Base-by-base conservation (phyloP, 2,329 filamentous ascomycete genomes). In the Thermothelomyces thermophilus region DNA sequence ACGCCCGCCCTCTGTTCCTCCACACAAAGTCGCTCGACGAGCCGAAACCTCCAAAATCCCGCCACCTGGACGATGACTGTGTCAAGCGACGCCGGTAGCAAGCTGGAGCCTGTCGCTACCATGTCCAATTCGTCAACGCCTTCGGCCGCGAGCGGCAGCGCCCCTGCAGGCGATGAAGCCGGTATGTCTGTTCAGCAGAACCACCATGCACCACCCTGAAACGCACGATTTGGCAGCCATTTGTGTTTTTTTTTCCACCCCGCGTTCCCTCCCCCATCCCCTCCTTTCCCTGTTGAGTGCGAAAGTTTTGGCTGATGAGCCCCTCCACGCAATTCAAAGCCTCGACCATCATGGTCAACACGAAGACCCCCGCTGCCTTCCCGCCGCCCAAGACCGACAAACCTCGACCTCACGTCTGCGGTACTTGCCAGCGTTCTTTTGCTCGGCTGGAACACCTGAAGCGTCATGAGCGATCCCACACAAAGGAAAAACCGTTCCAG, bases 401-500 rank as follows among this genome's bases (percentile, higher is more conserved):
- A 73, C 93, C 93, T 50, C 82, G 91, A 57, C 93, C 93, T 57
- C 93, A 98, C 70, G 84, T 95, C 53, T 98, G 93, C 73, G 82
- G 76, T 35, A 97, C 90, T 41, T 98, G 93, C 68, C 81, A 84
- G 62, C 84, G 93, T 58, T 95, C 88, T 28, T 98, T 98, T 68
- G 93, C 93, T 51, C 84, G 93, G 54, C 73, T 98, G 61, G 93
- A 98, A 71, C 93, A 98, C 68, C 73, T 98, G 59, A 98, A 98
- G 73, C 86, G 93, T 54, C 93, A 98, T 69, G 93, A 97, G 71
- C 82, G 93, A 55, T 95, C 90, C n/a, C 90, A 96, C 66, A 96
- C 90, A 39, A 96, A 98, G 68, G 90, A 98, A 72, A 98, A 98
- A 74, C 93, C 93, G 1, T 98, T 98, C 62, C 90, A 96, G 69